Evolutionary conservation across 139 green algal species (phyloP).

Genomic region (Chlamydomonas applanata): DNA sequence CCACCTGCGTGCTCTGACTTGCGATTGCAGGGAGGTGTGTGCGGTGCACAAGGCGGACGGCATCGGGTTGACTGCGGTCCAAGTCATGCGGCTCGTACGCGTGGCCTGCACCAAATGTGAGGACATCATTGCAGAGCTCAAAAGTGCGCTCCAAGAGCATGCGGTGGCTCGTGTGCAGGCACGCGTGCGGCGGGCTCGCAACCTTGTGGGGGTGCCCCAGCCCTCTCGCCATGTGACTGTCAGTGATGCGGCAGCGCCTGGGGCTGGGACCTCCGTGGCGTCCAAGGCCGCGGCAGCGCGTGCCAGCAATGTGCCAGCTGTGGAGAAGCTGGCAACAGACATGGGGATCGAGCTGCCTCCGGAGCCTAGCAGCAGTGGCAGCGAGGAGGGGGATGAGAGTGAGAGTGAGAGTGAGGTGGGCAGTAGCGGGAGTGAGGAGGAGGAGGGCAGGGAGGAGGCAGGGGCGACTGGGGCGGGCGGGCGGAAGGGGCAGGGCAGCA

Average conservation of each 20-base stretch:
- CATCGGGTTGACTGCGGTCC: slow-evolving; percentile 44
- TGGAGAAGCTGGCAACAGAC: not conserved
- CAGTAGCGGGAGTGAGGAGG: slow-evolving; percentile 4
- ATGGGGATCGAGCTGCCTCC: not conserved
- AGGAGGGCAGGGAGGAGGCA: not conserved
- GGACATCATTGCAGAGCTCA: slow-evolving; percentile 45
- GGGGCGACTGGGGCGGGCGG: not conserved
- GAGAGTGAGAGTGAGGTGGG: not conserved
- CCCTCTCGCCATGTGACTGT: not conserved
- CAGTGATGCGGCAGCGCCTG: not conserved
- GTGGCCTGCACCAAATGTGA: slow-evolving; percentile 30
- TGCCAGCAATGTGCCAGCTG: not conserved
- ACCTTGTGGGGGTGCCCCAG: slow-evolving; percentile 1
- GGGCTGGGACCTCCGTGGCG: not conserved
- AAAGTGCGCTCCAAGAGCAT: slow-evolving; percentile 54
- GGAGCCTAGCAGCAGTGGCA: not conserved
- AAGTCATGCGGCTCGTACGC: slow-evolving; percentile 26
- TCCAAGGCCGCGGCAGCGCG: not conserved
- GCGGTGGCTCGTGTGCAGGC: slow-evolving; percentile 52
- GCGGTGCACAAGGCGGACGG: slow-evolving; percentile 74
- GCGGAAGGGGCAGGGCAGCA: not conserved
- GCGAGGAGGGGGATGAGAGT: not conserved
- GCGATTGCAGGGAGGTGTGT: slow-evolving; percentile 61
- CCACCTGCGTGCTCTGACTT: no score
- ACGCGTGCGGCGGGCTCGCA: slow-evolving; percentile 25